Conservation (phyloP, 1,139 yeast genomes). For the Oligophagozyma castellii region DNA sequence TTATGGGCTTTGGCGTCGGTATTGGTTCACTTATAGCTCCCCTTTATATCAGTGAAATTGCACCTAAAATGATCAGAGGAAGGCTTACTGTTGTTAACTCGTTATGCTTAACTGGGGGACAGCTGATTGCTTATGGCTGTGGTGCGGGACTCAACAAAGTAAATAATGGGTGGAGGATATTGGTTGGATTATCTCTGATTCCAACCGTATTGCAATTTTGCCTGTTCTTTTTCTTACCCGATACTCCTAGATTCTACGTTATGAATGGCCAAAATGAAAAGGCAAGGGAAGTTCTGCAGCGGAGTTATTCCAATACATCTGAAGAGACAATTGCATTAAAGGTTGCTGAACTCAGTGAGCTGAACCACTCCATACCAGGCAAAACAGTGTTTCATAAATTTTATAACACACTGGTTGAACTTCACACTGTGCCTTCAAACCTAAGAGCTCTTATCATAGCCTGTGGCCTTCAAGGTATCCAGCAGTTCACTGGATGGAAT, state of each 20-base stretch:
- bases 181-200: slow-evolving; percentile 78
- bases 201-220: slow-evolving; percentile 73
- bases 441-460: slow-evolving; percentile 78
- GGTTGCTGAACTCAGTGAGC: slow-evolving; percentile 41
- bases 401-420: slow-evolving; percentile 49
- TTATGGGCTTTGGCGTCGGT: slow-evolving; percentile 95
- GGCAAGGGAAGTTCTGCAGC: slow-evolving; percentile 53
- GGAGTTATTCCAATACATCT: slow-evolving; percentile 43
- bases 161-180: slow-evolving; percentile 80
- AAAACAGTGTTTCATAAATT: slow-evolving; percentile 37
- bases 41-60: slow-evolving; percentile 76
- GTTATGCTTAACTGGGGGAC: slow-evolving; percentile 63
- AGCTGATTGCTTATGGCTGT: slow-evolving; percentile 77
- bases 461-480: slow-evolving; percentile 89
- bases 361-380: slow-evolving; percentile 56
- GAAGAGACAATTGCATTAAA: slow-evolving; percentile 44
- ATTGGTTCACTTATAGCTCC: slow-evolving; percentile 87
- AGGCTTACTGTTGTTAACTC: slow-evolving; percentile 48
- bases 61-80: slow-evolving; percentile 87
- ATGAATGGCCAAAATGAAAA: slow-evolving; percentile 49
- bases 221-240: slow-evolving; percentile 78
- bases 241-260: slow-evolving; percentile 83
- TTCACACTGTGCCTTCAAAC: slow-evolving; percentile 68
- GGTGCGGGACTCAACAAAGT: slow-evolving; percentile 78
- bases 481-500: slow-evolving; percentile 91